Base-by-base conservation (phyloP, 1,139 yeast genomes). In the Hyphopichia wangnamkhiaoensis region DNA sequence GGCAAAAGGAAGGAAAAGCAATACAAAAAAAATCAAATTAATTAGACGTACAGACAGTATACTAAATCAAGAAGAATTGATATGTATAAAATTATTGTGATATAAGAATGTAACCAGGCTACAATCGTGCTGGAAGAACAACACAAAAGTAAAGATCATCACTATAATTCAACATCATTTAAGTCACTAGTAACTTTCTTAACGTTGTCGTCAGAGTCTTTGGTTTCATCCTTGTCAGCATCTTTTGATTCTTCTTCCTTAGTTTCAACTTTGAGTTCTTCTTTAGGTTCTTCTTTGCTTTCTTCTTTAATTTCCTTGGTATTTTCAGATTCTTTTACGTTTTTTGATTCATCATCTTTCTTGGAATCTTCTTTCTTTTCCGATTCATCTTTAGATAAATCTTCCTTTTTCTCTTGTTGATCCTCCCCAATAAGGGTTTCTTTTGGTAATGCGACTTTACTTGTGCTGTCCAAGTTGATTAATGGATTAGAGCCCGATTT, bases 371-470 rank as follows among this genome's bases (percentile, higher is more conserved):
- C 61, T 49, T 16, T 53, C 50, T 31, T 60, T 39, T 9, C 52
- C 47, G 31, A 52, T 49, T 7, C 57, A 48, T 24, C 52, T 40
- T 4, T 49, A 48, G 36, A 44, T 44, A 26, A 29, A 25, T 31
- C 50, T 38, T 13, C 47, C 44, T 34, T 44, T 39, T 15, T 39
- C 37, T 24, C 41, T 35, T 9, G 46, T 44, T 33, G 8, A 9
- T 25, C 28, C 42, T 37, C 5, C 41, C 65, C 76, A 41, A 71
- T 71, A 41, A 71, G 61, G 2, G 77, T 71, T 46, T 70, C 77
- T 53, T 68, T 71, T 13, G 70, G 74, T 35, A 71, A 59, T 32
- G 60, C 58, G 23, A 67, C 65, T 27, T 58, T 56, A 38, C 63
- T 56, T 6, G 57, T 43, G 36, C 61, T 58, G 26, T 66, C 68